Evolutionary conservation across 345 rosid species (phyloP).

Genomic region (Citropsis articulata): DNA sequence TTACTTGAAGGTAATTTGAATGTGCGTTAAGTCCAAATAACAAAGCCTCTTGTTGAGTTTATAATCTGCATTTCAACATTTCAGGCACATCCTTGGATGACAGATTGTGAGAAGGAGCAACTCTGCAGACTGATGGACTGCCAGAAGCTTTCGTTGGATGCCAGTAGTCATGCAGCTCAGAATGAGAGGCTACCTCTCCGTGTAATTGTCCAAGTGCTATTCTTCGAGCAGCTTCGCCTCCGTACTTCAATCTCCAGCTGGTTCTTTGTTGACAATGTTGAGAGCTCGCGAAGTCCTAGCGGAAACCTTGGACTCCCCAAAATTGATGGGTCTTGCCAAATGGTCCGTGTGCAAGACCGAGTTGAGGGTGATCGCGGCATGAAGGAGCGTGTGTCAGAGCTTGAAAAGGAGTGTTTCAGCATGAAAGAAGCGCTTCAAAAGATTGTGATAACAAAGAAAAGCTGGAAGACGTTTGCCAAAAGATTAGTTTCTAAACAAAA

Average conservation of each 20-base stretch:
- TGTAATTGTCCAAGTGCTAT: conserved; percentile 74
- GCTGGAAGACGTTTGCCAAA: conserved; percentile 58
- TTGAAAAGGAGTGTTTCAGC: conserved; percentile 62
- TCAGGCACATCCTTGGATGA: conserved; percentile 82
- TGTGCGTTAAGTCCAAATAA: neutral
- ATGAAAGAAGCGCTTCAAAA: conserved; percentile 70
- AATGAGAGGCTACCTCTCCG: conserved; percentile 78
- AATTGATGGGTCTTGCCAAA: conserved; percentile 19
- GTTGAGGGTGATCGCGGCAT: conserved; percentile 28
- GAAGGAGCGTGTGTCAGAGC: conserved; percentile 59
- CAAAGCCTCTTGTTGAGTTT: neutral
- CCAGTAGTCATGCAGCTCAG: conserved; percentile 86
- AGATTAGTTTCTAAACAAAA: conserved; percentile 51
- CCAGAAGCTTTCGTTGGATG: conserved; percentile 80
- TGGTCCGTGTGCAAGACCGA: conserved; percentile 15
- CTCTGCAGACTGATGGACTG: conserved; percentile 77
- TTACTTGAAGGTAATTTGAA: conserved; percentile 58
- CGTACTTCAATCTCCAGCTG: conserved; percentile 71
- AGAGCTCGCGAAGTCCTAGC: conserved; percentile 39
- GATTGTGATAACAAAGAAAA: conserved; percentile 46
- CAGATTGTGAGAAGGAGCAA: conserved; percentile 72
- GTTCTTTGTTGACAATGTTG: conserved; percentile 66
- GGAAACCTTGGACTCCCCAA: conserved; percentile 29
- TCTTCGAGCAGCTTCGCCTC: conserved; percentile 73
- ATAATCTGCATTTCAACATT: conserved; percentile 7